Conservation (phyloP, 1,284 basidiomycete species). For the Rhodotorula glutinis region DNA sequence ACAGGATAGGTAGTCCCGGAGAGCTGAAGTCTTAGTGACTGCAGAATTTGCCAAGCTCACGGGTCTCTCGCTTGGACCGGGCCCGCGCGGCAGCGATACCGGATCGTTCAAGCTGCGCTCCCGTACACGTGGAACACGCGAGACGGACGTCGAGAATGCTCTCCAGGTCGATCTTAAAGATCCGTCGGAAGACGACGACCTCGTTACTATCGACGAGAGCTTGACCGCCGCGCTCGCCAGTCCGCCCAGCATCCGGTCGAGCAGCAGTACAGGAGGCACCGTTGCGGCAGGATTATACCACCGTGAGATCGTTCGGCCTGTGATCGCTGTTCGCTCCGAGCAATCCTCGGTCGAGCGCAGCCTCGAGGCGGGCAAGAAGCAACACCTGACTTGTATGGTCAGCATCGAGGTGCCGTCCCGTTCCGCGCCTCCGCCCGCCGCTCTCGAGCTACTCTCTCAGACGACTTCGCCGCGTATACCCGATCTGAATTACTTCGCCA, state of each 20-base stretch:
- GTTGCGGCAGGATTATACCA: background rate
- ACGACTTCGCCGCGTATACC: too few species aligned
- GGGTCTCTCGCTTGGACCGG: constrained; percentile 24
- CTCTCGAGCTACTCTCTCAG: background rate
- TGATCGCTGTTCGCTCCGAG: constrained; percentile 47
- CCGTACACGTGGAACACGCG: constrained; percentile 28
- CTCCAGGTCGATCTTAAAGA: constrained; percentile 20
- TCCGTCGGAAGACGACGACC: constrained; percentile 42
- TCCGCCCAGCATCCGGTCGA: background rate
- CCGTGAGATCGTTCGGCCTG: constrained; percentile 40
- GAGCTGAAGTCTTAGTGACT: background rate
- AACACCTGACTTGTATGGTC: constrained; percentile 49
- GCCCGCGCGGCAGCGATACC: background rate
- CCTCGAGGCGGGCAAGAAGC: constrained; percentile 43
- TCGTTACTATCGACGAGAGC: constrained; percentile 14
- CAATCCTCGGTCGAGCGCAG: constrained; percentile 46
- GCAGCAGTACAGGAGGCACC: constrained; percentile 9
- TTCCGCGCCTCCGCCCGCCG: constrained; percentile 18
- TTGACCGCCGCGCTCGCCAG: background rate
- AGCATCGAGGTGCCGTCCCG: constrained; percentile 47
- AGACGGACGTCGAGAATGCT: constrained; percentile 4
- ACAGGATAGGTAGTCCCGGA: background rate
- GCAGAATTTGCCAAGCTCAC: constrained; percentile 45
- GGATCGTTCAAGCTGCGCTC: constrained; percentile 39
- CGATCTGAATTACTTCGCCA: too few species aligned